phyloP scores from a whole-genome alignment of 371 early-diverging fungal genomes.

The Dichotomocladium elegans region DNA sequence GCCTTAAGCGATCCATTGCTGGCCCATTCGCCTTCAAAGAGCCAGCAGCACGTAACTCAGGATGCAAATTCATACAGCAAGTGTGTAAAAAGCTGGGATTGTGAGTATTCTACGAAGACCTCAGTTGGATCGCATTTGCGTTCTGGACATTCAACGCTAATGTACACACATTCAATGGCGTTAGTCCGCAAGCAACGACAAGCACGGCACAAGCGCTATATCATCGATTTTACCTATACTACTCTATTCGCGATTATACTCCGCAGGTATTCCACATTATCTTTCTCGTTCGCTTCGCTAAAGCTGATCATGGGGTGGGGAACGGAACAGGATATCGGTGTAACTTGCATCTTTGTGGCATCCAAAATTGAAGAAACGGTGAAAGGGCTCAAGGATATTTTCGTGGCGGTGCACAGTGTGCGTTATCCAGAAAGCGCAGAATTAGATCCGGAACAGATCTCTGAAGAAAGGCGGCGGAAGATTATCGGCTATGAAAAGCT shows the following conservation, averaged over 20 bases:
- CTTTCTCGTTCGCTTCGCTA: no score
- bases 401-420: slow-evolving; percentile 58
- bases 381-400: slow-evolving; percentile 72
- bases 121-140: no score
- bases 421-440: slow-evolving; percentile 54
- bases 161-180: no score
- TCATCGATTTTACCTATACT: slow-evolving; percentile 67
- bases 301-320: background rate
- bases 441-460: slow-evolving; percentile 52
- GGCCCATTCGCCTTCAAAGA: slow-evolving; percentile 22
- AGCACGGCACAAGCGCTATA: slow-evolving; percentile 71
- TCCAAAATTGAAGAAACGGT: slow-evolving; percentile 77
- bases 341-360: slow-evolving; percentile 72
- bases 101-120: slow-evolving; percentile 20
- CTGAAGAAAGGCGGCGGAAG: slow-evolving; percentile 54
- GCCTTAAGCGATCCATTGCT: slow-evolving; percentile 23
- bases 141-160: no score
- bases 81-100: slow-evolving; percentile 48
- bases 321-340: slow-evolving; percentile 43
- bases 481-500: slow-evolving; percentile 58
- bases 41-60: slow-evolving; percentile 22
- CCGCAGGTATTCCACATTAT: slow-evolving; percentile 24
- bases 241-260: slow-evolving; percentile 48
- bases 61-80: slow-evolving; percentile 48
- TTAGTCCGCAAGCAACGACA: slow-evolving; percentile 68